Evolutionary conservation across 208 protist species (phyloP).

Genomic region (Balamuthia mandrillaris): DNA sequence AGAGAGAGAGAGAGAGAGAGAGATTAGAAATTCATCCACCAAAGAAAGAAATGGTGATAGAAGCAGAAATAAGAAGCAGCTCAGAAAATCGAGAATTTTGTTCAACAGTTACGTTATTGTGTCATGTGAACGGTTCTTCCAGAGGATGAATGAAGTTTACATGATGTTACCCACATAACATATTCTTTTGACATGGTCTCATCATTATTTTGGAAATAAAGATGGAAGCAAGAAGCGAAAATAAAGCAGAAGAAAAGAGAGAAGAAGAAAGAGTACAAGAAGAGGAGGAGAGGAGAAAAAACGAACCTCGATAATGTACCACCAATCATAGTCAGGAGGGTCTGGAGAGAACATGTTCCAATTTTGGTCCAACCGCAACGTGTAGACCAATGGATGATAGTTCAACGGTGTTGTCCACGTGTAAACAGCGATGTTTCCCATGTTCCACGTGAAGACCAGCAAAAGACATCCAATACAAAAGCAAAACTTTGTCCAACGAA

Average conservation of each 20-base stretch:
- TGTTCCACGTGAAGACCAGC: background rate
- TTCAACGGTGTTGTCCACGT: background rate
- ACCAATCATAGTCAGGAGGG: conserved; percentile 4
- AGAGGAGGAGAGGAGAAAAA: too few species aligned
- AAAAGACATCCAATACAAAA: background rate
- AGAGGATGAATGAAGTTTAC: too few species aligned
- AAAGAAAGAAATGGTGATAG: background rate
- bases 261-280: too few species aligned
- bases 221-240: too few species aligned
- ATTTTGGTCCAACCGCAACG: background rate
- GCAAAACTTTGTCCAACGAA: background rate
- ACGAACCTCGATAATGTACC: background rate
- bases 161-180: too few species aligned
- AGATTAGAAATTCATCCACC: background rate
- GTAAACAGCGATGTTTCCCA: background rate
- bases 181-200: too few species aligned
- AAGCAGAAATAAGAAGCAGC: too few species aligned
- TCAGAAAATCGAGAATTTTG: too few species aligned
- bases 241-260: too few species aligned
- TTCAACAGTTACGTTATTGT: too few species aligned
- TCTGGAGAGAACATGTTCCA: conserved; percentile 43
- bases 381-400: background rate
- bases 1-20: background rate
- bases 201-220: too few species aligned
- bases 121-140: too few species aligned